Evolutionary conservation across 108 stramenopile species (phyloP).

Genomic region (Pseudonitzschia pungens): DNA sequence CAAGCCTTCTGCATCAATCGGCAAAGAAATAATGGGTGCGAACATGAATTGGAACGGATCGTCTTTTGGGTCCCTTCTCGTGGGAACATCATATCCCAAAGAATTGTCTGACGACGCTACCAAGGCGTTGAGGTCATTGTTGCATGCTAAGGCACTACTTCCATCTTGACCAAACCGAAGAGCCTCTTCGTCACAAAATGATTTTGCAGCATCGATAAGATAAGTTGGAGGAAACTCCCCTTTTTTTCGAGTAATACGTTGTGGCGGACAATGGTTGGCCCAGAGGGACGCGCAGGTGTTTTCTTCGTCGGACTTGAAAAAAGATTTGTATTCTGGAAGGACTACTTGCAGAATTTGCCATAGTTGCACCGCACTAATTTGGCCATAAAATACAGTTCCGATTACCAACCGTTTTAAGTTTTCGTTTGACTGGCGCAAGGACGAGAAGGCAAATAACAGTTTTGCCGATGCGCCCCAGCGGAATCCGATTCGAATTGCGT

Average conservation of each 20-base stretch:
- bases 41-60: conserved; percentile 44
- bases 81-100: conserved; percentile 42
- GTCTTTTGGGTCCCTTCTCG: conserved; percentile 29
- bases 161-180: background rate
- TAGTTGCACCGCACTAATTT: conserved; percentile 49
- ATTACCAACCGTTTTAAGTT: conserved; percentile 41
- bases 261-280: conserved; percentile 56
- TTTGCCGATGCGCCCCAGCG: conserved; percentile 45
- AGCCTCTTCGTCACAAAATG: conserved; percentile 36
- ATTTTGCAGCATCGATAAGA: conserved; percentile 40
- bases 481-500: conserved; percentile 42
- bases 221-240: conserved; percentile 34
- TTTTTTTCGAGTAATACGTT: background rate
- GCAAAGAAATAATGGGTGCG: conserved; percentile 23
- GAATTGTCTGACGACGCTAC: background rate
- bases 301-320: background rate
- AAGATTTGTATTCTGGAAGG: conserved; percentile 23
- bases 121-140: background rate
- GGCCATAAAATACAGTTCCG: conserved; percentile 53
- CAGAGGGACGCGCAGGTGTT: conserved; percentile 40
- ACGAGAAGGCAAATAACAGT: conserved; percentile 21
- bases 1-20: conserved; percentile 15
- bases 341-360: conserved; percentile 42
- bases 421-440: background rate
- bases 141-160: background rate